Percentiles rank a stretch among this genome's conserved stretches.
These are phyloP conservation scores for Exobasidium rhododendri DNA, from an alignment of 1,284 basidiomycete species.

Conservation along the genomic window DNA sequence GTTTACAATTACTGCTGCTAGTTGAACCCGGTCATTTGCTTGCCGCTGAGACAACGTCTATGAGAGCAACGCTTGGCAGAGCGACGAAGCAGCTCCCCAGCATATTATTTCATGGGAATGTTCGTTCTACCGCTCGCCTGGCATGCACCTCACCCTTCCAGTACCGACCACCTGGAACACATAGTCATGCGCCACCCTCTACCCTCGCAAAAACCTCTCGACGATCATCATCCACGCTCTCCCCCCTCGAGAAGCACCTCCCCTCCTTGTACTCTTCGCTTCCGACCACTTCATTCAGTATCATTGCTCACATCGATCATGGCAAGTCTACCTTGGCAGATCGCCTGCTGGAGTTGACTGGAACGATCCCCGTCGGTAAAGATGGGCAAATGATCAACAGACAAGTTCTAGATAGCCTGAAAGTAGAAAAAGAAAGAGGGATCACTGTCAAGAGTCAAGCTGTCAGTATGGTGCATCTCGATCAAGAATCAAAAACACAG, in stretches of 20 bases:
- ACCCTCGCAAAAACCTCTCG: too few relatives aligned
- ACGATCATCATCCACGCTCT: not conserved
- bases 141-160: too few relatives aligned
- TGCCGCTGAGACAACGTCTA: too few relatives aligned
- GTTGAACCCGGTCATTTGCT: too few relatives aligned
- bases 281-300: slow-evolving; percentile 34
- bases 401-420: slow-evolving; percentile 61
- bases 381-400: slow-evolving; percentile 32
- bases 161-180: too few relatives aligned
- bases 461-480: slow-evolving; percentile 50
- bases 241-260: not conserved
- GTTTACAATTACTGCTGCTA: too few relatives aligned
- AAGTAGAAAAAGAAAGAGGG: slow-evolving; percentile 91
- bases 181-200: too few relatives aligned
- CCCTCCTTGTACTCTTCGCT: not conserved
- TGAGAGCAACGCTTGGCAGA: too few relatives aligned
- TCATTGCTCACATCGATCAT: slow-evolving; percentile 55
- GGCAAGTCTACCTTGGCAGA: slow-evolving; percentile 55
- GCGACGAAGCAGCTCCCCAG: too few relatives aligned
- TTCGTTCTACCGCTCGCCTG: too few relatives aligned
- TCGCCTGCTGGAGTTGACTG: slow-evolving; percentile 50
- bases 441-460: slow-evolving; percentile 69
- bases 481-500: slow-evolving; percentile 4
- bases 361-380: slow-evolving; percentile 40
- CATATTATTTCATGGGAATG: too few relatives aligned